Evolutionary conservation across 306 rosid species (phyloP).

Genomic region (Benincasa hispida): DNA sequence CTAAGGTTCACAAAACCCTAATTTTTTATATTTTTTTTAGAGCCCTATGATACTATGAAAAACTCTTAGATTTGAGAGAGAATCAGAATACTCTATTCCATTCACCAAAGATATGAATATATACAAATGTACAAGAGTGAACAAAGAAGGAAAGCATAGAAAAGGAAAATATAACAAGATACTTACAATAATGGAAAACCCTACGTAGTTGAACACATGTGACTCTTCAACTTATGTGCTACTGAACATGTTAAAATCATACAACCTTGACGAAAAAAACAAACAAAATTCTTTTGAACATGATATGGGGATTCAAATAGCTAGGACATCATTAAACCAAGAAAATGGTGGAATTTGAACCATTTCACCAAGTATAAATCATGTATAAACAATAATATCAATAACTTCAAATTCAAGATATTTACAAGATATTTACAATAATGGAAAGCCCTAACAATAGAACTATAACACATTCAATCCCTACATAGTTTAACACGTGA

Average conservation of each 20-base stretch:
- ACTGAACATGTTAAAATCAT: neutral
- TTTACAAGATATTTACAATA: too few species aligned
- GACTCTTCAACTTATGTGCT: neutral
- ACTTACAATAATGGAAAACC: too few species aligned
- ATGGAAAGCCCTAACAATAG: too few species aligned
- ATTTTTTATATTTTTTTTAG: too few species aligned
- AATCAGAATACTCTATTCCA: too few species aligned
- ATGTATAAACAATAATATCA: neutral
- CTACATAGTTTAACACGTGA: neutral
- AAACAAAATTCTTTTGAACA: neutral
- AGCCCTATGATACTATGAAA: too few species aligned
- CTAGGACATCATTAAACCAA: neutral
- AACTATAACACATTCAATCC: neutral
- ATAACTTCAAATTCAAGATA: neutral
- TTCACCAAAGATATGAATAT: too few species aligned
- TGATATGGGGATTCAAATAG: neutral
- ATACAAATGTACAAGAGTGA: too few species aligned
- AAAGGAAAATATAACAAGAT: too few species aligned
- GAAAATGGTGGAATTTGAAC: neutral
- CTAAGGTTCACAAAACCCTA: too few species aligned
- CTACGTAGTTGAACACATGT: neutral
- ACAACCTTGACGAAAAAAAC: neutral
- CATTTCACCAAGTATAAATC: neutral
- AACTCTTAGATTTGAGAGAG: too few species aligned
- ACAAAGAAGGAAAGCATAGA: too few species aligned